A percentile compares a stretch with the other conserved stretches of the same genome.
These are phyloP conservation scores for Colletotrichum gigasporum DNA, from an alignment of 2,329 filamentous ascomycete genomes.

Conservation along the genomic window DNA sequence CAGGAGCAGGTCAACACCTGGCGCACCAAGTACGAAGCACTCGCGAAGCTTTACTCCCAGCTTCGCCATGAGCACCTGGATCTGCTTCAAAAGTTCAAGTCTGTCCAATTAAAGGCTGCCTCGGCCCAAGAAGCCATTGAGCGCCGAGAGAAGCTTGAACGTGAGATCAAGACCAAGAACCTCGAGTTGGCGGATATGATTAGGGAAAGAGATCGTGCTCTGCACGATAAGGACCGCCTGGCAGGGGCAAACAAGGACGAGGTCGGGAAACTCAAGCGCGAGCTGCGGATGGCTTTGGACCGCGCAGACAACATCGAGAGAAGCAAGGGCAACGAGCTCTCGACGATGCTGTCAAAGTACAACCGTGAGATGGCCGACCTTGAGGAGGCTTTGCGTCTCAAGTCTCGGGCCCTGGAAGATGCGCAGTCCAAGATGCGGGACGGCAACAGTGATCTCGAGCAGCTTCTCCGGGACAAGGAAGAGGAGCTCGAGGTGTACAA, in stretches of 20 bases:
- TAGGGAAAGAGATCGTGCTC: conserved; percentile 88
- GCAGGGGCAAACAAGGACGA: conserved; percentile 91
- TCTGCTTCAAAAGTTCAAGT: conserved; percentile 94
- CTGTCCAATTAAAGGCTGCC: conserved; percentile 93
- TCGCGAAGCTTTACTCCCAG: conserved; percentile 97
- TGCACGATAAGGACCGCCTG: conserved; percentile 92
- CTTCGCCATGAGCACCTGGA: conserved; percentile 94
- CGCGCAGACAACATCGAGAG: conserved; percentile 92
- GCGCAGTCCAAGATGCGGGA: conserved; percentile 80
- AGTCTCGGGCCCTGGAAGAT: conserved; percentile 88
- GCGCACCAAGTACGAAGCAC: conserved; percentile 94
- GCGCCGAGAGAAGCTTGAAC: conserved; percentile 90
- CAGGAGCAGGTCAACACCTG: conserved; percentile 99
- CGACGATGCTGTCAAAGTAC: conserved; percentile 92
- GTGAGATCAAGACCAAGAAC: conserved; percentile 99
- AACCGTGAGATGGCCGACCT: conserved; percentile 97
- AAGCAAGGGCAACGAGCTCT: conserved; percentile 93
- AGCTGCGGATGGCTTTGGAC: conserved; percentile 91
- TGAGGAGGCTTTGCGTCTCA: conserved; percentile 89
- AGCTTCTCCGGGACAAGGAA: conserved; percentile 89
- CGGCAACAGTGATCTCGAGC: conserved; percentile 85
- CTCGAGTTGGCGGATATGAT: conserved; percentile 99
- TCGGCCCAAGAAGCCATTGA: conserved; percentile 98
- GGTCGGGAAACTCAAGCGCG: conserved; percentile 91
- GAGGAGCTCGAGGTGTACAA: conserved; percentile 99